Conservation (phyloP, 768 basidiomycete species). For the Leucosporidium scottii region DNA sequence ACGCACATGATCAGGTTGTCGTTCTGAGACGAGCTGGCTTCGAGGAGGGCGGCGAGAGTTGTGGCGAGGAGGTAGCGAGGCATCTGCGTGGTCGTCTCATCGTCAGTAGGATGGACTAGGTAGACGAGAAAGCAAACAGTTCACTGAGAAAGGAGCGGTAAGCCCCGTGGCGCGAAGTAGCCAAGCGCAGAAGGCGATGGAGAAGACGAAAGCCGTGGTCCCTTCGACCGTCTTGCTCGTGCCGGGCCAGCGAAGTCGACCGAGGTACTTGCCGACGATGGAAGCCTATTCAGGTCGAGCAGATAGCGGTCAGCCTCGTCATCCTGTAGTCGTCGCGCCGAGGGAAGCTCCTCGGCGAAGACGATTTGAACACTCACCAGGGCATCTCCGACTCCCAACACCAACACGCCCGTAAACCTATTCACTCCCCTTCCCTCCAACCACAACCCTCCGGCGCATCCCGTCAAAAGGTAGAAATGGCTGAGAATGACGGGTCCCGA, state of each 20-base stretch:
- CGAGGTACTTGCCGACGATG: constrained; percentile 78
- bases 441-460: constrained; percentile 91
- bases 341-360: not conserved
- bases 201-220: constrained; percentile 67
- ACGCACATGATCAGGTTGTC: constrained; percentile 95
- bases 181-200: constrained; percentile 64
- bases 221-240: constrained; percentile 89
- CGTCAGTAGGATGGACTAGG: too few species aligned
- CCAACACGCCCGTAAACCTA: constrained; percentile 76
- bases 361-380: constrained; percentile 53
- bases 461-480: constrained; percentile 93
- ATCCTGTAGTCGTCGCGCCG: not conserved
- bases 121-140: constrained; percentile 33
- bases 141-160: constrained; percentile 68
- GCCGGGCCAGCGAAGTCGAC: constrained; percentile 74
- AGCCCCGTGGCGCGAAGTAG: constrained; percentile 62
- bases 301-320: not conserved
- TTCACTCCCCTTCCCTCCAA: constrained; percentile 73
- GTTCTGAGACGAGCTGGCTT: constrained; percentile 90
- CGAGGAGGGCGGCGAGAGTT: constrained; percentile 63
- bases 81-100: constrained; percentile 48
- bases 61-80: constrained; percentile 60
- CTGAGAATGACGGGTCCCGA: constrained; percentile 91
- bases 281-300: constrained; percentile 76
- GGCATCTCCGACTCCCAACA: constrained; percentile 87